Evolutionary conservation across 2,329 filamentous ascomycete genomes (phyloP), one percentile per base, ranked within the genome.

Genomic region (Fusarium sp.): DNA sequence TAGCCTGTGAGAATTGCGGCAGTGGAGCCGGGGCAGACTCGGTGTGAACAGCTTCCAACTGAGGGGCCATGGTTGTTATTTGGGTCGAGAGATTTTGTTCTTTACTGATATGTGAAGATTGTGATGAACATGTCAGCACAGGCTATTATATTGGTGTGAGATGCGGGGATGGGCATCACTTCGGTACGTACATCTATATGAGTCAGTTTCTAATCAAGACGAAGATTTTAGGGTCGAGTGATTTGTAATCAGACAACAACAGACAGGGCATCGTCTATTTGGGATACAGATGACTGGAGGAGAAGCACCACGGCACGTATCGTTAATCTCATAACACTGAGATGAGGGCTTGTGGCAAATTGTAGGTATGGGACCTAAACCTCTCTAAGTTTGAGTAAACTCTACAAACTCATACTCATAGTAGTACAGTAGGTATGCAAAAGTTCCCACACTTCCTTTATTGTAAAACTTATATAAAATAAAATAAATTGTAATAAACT

Each of bases 1-100:
- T 81, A 40, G 87, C 88, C 72, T 90, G 86, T 4, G 84, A 87
- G 76, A 88, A 86, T 71, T 88, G 83, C 0, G 47, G 54, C 10
- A 56, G 28, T 6, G 47, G 54, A 52, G 54, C 47, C 84, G 85
- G 40, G 86, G 76, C 22, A 65, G 68, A 45, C 2, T 39, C 26
- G 33, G 45, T 62, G 1, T 28, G 50, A 15, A 62, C 35, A 22
- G 61, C 44, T 62, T 64, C 28, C 2, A 62, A 56, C 3, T 30
- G 48, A 46, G 40, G 49, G 2, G 55, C 17, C 55, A 58, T 58
- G 20, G 41, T 15, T 30, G 24, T n/a, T 10, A 13, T 30, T 30
- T 10, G 32, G 15, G 7, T 14, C 14, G 15, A 9, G 26, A 35
- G 32, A 35, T 35, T 6, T 7, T 15, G 32, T 35, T 35, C 32